Conservation (phyloP, 352 stramenopile genomes). For the Phytophthora lateralis region DNA sequence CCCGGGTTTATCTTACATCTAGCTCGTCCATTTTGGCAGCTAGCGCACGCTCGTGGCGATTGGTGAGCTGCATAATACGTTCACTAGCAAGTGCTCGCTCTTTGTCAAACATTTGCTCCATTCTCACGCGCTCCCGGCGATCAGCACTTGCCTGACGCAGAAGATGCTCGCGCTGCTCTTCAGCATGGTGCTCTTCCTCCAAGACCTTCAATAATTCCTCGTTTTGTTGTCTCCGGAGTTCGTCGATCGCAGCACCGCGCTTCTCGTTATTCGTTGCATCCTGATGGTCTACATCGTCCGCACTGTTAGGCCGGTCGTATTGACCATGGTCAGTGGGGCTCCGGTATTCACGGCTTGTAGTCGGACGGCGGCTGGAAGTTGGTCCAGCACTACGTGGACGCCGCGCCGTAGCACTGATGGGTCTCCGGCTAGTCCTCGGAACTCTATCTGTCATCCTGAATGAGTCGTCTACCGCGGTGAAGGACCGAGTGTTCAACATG, state of each 20-base stretch:
- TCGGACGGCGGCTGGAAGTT: slow-evolving; percentile 11
- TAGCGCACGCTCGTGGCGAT: slow-evolving; percentile 68
- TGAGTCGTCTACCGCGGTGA: slow-evolving; percentile 23
- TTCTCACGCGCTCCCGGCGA: slow-evolving; percentile 47
- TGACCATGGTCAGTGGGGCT: slow-evolving; percentile 14
- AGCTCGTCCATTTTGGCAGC: slow-evolving; percentile 40
- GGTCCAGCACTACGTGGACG: slow-evolving; percentile 24
- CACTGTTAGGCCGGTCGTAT: slow-evolving; percentile 22
- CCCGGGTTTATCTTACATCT: slow-evolving; percentile 16
- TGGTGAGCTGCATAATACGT: slow-evolving; percentile 80
- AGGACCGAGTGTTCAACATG: slow-evolving; percentile 39
- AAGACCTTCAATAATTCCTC: slow-evolving; percentile 72
- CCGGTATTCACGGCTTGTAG: slow-evolving; percentile 20
- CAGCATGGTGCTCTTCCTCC: slow-evolving; percentile 79
- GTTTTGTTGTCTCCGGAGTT: slow-evolving; percentile 70
- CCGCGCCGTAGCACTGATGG: slow-evolving; percentile 41
- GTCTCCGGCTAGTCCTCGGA: slow-evolving; percentile 17
- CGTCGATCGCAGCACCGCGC: slow-evolving; percentile 46
- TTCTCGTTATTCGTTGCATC: slow-evolving; percentile 23
- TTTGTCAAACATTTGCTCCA: slow-evolving; percentile 75
- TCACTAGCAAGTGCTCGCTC: slow-evolving; percentile 78
- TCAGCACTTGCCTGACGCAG: slow-evolving; percentile 42
- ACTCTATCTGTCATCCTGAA: neutral
- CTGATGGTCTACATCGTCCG: slow-evolving; percentile 19
- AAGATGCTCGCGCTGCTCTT: slow-evolving; percentile 80